A percentile compares a stretch with the other conserved stretches of the same genome.
Conservation (phyloP, 805 yeast species). For the Saturnispora halmiae region DNA sequence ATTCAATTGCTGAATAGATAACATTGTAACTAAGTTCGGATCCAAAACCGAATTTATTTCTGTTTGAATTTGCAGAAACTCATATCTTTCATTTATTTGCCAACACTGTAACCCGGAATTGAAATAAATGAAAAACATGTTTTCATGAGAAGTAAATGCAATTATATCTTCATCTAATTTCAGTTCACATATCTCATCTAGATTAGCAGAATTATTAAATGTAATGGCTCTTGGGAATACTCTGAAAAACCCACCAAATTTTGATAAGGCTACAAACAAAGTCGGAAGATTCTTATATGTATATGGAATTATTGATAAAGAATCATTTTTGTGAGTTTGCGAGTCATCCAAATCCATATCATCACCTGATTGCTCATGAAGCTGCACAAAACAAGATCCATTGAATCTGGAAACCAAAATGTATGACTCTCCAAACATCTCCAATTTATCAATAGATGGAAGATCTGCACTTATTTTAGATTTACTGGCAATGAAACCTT, state of each 20-base stretch:
- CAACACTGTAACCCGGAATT: background rate
- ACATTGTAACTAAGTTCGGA: conserved; percentile 1
- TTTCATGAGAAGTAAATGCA: background rate
- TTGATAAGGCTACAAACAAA: background rate
- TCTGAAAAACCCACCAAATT: background rate
- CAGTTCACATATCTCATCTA: background rate
- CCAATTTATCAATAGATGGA: background rate
- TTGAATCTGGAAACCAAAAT: background rate
- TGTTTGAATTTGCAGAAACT: background rate
- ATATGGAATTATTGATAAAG: background rate
- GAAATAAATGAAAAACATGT: background rate
- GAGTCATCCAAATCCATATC: background rate
- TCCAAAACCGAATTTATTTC: background rate
- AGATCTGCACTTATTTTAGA: conserved; percentile 2
- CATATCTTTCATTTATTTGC: background rate
- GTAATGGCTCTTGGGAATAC: background rate
- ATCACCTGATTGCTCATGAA: background rate
- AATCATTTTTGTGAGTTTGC: background rate
- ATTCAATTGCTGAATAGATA: background rate
- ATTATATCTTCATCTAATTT: background rate
- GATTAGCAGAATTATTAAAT: background rate
- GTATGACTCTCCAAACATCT: background rate
- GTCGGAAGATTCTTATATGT: background rate
- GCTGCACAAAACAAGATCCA: background rate
- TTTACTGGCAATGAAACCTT: conserved; percentile 21